phyloP scores from a whole-genome alignment of 1,284 basidiomycete genomes.

The Ceratobasidium sp. region DNA sequence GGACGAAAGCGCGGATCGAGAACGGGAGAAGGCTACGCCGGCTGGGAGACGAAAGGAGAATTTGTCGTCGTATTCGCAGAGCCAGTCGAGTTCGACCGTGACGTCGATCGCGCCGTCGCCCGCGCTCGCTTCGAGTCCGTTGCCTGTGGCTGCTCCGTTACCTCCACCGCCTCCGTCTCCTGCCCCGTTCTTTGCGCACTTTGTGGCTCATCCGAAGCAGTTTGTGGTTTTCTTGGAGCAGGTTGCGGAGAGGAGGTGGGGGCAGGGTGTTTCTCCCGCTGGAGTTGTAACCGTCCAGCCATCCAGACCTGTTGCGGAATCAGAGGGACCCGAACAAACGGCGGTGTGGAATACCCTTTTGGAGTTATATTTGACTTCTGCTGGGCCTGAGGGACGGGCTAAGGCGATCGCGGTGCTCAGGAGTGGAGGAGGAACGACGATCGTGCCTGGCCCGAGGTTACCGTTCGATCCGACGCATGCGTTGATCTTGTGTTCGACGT shows the following conservation, averaged over 20 bases:
- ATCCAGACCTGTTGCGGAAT: conserved; percentile 9
- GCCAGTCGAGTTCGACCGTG: conserved; percentile 14
- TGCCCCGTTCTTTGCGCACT: conserved; percentile 91
- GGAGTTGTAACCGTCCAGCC: conserved; percentile 24
- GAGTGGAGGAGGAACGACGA: conserved; percentile 42
- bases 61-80: conserved; percentile 12
- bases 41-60: conserved; percentile 33
- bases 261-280: conserved; percentile 73
- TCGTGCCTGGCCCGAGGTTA: conserved; percentile 62
- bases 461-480: conserved; percentile 94
- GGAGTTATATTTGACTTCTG: conserved; percentile 83
- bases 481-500: conserved; percentile 90
- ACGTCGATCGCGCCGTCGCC: conserved; percentile 52
- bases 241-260: conserved; percentile 85
- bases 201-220: conserved; percentile 87
- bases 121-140: conserved; percentile 54
- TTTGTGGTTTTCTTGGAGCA: conserved; percentile 93
- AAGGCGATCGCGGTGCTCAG: conserved; percentile 70
- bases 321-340: conserved; percentile 68
- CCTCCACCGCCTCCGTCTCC: conserved; percentile 73
- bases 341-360: conserved; percentile 97
- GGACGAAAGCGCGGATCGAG: conserved; percentile 9
- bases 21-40: conserved; percentile 33
- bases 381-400: conserved; percentile 52
- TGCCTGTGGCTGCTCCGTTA: conserved; percentile 48